Evolutionary conservation across 1,284 basidiomycete genomes (phyloP), one percentile per base, ranked within the genome.

Genomic region (Schizopora paradoxa): DNA sequence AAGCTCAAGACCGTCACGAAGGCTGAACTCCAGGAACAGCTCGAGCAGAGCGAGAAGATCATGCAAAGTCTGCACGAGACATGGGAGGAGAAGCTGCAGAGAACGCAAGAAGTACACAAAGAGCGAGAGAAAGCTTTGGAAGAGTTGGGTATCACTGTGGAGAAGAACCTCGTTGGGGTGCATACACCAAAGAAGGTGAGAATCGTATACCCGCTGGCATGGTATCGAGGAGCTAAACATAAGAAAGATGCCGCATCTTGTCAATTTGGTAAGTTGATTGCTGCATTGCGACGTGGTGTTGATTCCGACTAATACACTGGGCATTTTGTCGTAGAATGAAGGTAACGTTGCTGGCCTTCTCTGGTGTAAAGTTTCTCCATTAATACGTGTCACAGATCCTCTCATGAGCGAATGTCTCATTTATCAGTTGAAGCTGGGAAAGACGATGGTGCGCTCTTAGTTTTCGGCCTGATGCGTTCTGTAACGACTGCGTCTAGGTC

Each of bases 21-120:
- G 66, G 91, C 94, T 3, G 94, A 93, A 61, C 72, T 99, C 42
- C 92, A 98, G 63, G 95, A 99, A 54, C 95, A 98, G 67, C 82
- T 98, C 67, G 89, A 97, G 68, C 78, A 91, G 41, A 89, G 89
- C 63, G 95, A 99, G 72, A 98, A 97, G 71, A 71, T 99, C 51
- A 97, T 99, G 93, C 79, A 92, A 66, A 80, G 84, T 56, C 69
- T 98, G 63, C 97, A 97, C 62, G 89, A 98, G 70, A 97, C 93
- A 2, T 98, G 95, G 94, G 95, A 99, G 66, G 77, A 97, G 68
- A 99, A 99, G 73, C 71, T 99, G 72, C 67, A 73, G 55, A 80
- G 90, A 61, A 98, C 95, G 11, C 89, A 95, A 61, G 86, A 90
- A 61, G 91, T 98, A 34, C 94, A 98, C 67, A 89, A 88, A 59